Evolutionary conservation across 257 asterid genomes (phyloP), one percentile per base, ranked within the genome.

Genomic region (Solanum medicagineum): DNA sequence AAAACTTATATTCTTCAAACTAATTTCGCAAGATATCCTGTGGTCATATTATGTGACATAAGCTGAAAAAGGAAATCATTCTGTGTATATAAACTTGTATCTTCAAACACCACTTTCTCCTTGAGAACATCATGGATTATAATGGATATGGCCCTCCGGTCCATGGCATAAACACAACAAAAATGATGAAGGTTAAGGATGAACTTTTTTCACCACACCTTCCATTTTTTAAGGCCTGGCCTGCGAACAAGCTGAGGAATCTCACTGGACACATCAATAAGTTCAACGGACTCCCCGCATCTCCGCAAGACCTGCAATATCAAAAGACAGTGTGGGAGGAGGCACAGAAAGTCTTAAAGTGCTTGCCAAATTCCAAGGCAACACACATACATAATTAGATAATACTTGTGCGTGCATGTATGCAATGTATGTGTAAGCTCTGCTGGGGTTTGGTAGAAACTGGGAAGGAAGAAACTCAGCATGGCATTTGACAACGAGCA

Each of bases 211-310:
- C 62, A 84, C 71, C 53, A 88, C 90, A 84, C 99, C 96, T 92
- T 97, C 99, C 99, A 97, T 87, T 84, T 91, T 89, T 95, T 95
- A 62, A 97, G 90, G 85, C 98, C 99, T 85, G 95, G 98, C 87
- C 98, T 91, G 87, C 98, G 95, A 86, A 89, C 91, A 88, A 97
- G 98, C 90, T 93, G 93, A 42, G 98, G 98, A 90, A 95, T 95
- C 89, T 94, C 95, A 82, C 86, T 81, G 79, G 98, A 95, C 87
- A 93, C 98, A 85, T 97, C 98, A 85, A 97, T 70, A 9, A 97
- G 97, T 89, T 94, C 98, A 83, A 97, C 87, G 53, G 98, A 84
- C 84, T 91, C 98, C 84, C 89, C 92, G 88, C 98, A 94, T 85
- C 97, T 93, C 88, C 97, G 89, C 88, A 97, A 86, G 90, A 95